Evolutionary conservation across 1,139 yeast species (phyloP), one percentile per base, ranked within the genome.

Genomic region (Geotrichum macrosporum): DNA sequence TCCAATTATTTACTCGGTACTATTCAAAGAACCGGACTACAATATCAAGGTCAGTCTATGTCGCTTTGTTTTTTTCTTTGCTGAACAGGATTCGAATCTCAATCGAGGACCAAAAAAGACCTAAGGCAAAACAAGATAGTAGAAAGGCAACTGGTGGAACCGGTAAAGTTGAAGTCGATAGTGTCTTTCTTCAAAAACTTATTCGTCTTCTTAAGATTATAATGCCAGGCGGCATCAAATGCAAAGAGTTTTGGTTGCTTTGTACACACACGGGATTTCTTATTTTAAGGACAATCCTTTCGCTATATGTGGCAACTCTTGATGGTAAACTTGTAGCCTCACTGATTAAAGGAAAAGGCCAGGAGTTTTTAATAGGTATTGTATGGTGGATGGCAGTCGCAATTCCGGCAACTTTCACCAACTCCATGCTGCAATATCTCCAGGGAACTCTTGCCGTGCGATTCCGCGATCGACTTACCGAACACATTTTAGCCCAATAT

Each of bases 291-390:
- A 94, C 96, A 0, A 65, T 82, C 33, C 69, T 89, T 33, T 83
- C 96, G 1, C 73, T 89, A 44, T 80, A 81, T 59, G 94, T 88
- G 19, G 96, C 96, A 3, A 79, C 83, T 15, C 72, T 89, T 52
- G 97, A 89, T 64, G 96, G 97, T 57, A 73, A 74, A 59, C 70
- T 89, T 46, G 96, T 89, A 4, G 88, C 95, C 0, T 80, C 88
- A 1, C 72, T 89, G 54, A 87, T 89, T 29, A 76, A 83, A 35
- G 87, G 84, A 53, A 73, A 75, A 46, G 83, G 88, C 48, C 71
- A 72, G 42, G 73, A 73, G 42, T 89, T 89, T 60, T 69, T 83
- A 48, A 73, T 75, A 55, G 72, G 84, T 38, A 68, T 88, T 50
- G 74, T 78, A 0, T 74, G 78, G 62, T 89, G 96, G 96, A 78